phyloP scores from a whole-genome alignment of 2,329 filamentous ascomycete genomes.

The Venturia oleaginea region DNA sequence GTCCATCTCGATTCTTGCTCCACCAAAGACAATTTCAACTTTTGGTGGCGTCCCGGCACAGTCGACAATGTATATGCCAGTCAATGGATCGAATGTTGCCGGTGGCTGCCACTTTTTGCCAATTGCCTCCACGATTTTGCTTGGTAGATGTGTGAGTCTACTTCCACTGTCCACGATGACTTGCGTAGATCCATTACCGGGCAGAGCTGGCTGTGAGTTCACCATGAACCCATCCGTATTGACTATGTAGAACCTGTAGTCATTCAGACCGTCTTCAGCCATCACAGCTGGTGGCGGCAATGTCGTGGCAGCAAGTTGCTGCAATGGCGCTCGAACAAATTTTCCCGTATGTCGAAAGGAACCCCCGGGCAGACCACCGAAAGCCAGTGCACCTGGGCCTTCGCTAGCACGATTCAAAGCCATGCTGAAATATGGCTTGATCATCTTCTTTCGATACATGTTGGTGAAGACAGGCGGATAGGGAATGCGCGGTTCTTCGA shows the following conservation, averaged over 20 bases:
- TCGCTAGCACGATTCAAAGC: slow-evolving; percentile 12
- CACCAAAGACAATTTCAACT: slow-evolving; percentile 4
- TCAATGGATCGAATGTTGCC: not conserved
- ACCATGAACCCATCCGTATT: not conserved
- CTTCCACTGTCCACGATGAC: slow-evolving; percentile 14
- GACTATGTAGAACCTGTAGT: slow-evolving; percentile 7
- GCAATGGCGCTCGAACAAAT: not conserved
- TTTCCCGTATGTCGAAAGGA: not conserved
- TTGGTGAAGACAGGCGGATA: slow-evolving; percentile 7
- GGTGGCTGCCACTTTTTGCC: not conserved
- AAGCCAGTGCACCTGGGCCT: slow-evolving; percentile 6
- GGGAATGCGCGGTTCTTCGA: not conserved
- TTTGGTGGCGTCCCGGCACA: slow-evolving; percentile 11
- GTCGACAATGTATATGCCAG: not conserved
- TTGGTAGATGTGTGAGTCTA: slow-evolving; percentile 6
- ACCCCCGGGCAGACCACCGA: slow-evolving; percentile 11
- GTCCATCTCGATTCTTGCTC: not conserved
- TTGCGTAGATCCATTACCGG: not conserved
- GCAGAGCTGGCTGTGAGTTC: not conserved
- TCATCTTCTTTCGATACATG: not conserved
- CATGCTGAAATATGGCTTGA: slow-evolving; percentile 12
- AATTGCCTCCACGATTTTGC: slow-evolving; percentile 1
- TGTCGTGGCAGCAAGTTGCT: not conserved
- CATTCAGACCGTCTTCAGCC: not conserved
- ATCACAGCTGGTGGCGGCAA: not conserved